A percentile compares a stretch with the other conserved stretches of the same genome.
phyloP scores from a whole-genome alignment of 1,284 basidiomycete species.

The Trichosporon sp. region DNA sequence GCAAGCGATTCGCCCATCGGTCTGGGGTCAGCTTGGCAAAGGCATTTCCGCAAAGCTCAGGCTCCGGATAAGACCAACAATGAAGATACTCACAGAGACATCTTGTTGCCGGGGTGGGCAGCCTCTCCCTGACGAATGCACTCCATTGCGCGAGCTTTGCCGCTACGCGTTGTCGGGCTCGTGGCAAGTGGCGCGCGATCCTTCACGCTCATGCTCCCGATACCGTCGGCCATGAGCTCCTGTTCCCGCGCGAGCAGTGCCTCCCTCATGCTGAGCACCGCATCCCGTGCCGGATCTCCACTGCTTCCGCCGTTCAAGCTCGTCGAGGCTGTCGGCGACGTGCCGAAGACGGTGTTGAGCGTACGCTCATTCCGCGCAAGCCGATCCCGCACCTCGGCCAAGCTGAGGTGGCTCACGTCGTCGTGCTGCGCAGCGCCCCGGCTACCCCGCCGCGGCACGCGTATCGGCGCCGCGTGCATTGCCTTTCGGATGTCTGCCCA shows the following conservation, averaged over 20 bases:
- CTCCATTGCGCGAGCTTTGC: slow-evolving; percentile 35
- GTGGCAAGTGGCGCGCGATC: neutral
- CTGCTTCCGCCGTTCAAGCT: neutral
- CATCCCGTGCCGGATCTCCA: slow-evolving; percentile 32
- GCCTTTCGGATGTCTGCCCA: too few species aligned
- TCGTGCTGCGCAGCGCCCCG: slow-evolving; percentile 11
- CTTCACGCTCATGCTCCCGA: slow-evolving; percentile 9
- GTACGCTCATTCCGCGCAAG: slow-evolving; percentile 39
- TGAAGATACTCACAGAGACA: slow-evolving; percentile 33
- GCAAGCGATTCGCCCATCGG: slow-evolving; percentile 31
- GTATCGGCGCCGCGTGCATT: slow-evolving; percentile 3
- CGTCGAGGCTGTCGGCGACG: neutral
- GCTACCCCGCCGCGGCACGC: slow-evolving; percentile 1
- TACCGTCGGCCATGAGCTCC: slow-evolving; percentile 29
- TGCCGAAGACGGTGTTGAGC: slow-evolving; percentile 10
- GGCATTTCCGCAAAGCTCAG: neutral
- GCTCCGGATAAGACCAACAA: neutral
- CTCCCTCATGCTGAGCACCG: slow-evolving; percentile 29
- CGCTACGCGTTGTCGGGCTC: slow-evolving; percentile 13
- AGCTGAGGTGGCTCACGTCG: slow-evolving; percentile 31
- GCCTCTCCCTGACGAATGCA: slow-evolving; percentile 29
- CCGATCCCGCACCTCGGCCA: slow-evolving; percentile 34
- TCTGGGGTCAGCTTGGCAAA: slow-evolving; percentile 16
- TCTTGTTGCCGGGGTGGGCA: slow-evolving; percentile 16
- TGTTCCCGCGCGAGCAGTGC: slow-evolving; percentile 31